A percentile compares a stretch with the other conserved stretches of the same genome.
phyloP scores from a whole-genome alignment of 2,329 filamentous ascomycete genomes.

The Neobulgaria alba region DNA sequence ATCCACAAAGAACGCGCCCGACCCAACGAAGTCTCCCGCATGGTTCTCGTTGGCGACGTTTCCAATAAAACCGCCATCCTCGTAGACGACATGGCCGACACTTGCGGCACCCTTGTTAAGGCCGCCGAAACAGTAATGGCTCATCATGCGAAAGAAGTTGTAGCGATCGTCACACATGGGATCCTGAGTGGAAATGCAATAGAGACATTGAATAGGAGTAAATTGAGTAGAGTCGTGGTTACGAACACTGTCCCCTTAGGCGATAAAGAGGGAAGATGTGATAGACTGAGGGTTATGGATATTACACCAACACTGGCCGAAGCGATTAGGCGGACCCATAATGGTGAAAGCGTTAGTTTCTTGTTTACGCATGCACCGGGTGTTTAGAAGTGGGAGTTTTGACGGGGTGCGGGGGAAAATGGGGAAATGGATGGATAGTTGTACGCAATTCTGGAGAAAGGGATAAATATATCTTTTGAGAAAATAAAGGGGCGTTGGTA shows the following conservation, averaged over 20 bases:
- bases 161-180: conserved; percentile 92
- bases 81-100: conserved; percentile 97
- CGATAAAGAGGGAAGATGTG: conserved; percentile 71
- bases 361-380: conserved; percentile 57
- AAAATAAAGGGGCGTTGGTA: no score
- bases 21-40: conserved; percentile 84
- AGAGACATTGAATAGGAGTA: conserved; percentile 60
- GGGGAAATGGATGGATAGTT: no score
- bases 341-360: conserved; percentile 59
- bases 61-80: conserved; percentile 87
- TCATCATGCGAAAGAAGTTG: conserved; percentile 78
- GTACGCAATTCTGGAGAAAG: no score
- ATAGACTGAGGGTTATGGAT: conserved; percentile 82
- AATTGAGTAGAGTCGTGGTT: conserved; percentile 71
- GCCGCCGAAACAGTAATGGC: conserved; percentile 82
- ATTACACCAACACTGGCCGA: conserved; percentile 77
- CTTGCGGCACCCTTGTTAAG: conserved; percentile 81
- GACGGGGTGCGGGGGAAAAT: no score
- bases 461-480: no score
- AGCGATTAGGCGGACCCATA: conserved; percentile 61
- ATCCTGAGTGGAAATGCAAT: conserved; percentile 85
- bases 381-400: not conserved
- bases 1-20: conserved; percentile 94
- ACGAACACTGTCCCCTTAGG: conserved; percentile 82
- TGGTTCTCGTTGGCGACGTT: conserved; percentile 95